Evolutionary conservation across 2,329 filamentous ascomycete genomes (phyloP), one percentile per base, ranked within the genome.

Genomic region (Volutella citrinella): DNA sequence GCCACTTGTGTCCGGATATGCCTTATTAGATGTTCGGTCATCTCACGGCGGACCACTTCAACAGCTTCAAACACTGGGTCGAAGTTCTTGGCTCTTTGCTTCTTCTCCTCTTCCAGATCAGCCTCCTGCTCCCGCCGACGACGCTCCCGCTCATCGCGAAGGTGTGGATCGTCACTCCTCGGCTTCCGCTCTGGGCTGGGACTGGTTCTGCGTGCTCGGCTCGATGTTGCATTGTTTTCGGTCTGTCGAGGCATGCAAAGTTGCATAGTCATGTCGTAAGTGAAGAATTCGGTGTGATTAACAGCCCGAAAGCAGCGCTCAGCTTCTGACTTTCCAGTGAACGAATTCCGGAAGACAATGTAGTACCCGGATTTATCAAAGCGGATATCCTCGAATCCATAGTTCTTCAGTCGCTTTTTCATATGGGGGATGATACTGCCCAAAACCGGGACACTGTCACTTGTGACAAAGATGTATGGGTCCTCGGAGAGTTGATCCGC

Each of bases 401-500:
- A 95, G 31, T 82, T 80, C 61, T 91, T 93, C 34, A 97, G 70
- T 31, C 91, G 78, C 61, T 91, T 94, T 65, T 88, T 87, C 66
- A 98, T 76, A 65, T 98, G 93, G 5, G 84, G 80, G 36, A 96
- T 78, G 2, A 91, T 97, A 16, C 87, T 84, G 19, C 76, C 74
- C 55, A 96, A 78, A 10, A 95, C 85, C 2, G 93, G 93, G 3
- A 98, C 91, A 48, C 84, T 89, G 40, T 82, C 78, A 48, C 87
- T 79, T n/a, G 87, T 75, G 37, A 98, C 84, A 56, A 95, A 96
- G 22, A 97, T 82, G 57, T 95, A 96, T 1, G 93, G 93, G 39
- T 87, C 82, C 32, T 80, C 77, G 54, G 83, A 80, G 32, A 96
- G 78, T 45, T 82, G 80, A 20, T 75, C 67, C 15, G 84, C 66